A percentile compares a stretch with the other conserved stretches of the same genome.
Evolutionary conservation across 805 yeast genomes (phyloP).

Genomic region (Nadsonia fulvescens): DNA sequence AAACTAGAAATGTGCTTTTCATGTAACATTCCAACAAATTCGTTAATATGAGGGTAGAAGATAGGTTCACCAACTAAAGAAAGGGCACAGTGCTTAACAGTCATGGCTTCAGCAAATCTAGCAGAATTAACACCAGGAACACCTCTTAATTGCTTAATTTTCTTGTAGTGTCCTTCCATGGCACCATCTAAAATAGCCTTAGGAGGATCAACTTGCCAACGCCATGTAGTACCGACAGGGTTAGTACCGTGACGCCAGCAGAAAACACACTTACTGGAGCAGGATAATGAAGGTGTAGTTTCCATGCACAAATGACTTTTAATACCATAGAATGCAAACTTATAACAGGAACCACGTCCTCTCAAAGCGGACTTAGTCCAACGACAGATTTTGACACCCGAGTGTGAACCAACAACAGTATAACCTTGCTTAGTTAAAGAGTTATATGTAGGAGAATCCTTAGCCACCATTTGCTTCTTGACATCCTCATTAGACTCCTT

Average conservation of each 20-base stretch:
- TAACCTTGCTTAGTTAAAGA: slow-evolving; percentile 86
- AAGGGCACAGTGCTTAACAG: slow-evolving; percentile 78
- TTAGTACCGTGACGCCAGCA: slow-evolving; percentile 97
- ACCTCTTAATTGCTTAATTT: slow-evolving; percentile 87
- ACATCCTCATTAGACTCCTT: slow-evolving; percentile 7
- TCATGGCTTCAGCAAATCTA: slow-evolving; percentile 78
- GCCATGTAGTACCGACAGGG: slow-evolving; percentile 90
- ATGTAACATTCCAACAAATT: slow-evolving; percentile 66
- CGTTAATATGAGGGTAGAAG: slow-evolving; percentile 79
- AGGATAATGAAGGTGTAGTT: slow-evolving; percentile 81
- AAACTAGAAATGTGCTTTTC: slow-evolving; percentile 67
- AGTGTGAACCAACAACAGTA: slow-evolving; percentile 81
- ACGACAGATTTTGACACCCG: slow-evolving; percentile 87
- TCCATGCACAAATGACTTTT: slow-evolving; percentile 89
- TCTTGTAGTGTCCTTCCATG: slow-evolving; percentile 71
- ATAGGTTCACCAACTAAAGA: slow-evolving; percentile 92
- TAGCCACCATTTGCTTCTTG: slow-evolving; percentile 70
- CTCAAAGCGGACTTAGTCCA: slow-evolving; percentile 93
- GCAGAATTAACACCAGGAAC: slow-evolving; percentile 88
- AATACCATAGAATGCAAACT: slow-evolving; percentile 82
- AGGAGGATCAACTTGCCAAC: slow-evolving; percentile 91
- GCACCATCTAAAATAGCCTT: slow-evolving; percentile 75
- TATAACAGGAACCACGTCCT: slow-evolving; percentile 89
- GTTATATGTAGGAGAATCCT: slow-evolving; percentile 74
- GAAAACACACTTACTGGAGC: slow-evolving; percentile 89